These are phyloP conservation scores for Physaria fendleri DNA, from an alignment of 345 rosid genomes.

Conservation along the genomic window DNA sequence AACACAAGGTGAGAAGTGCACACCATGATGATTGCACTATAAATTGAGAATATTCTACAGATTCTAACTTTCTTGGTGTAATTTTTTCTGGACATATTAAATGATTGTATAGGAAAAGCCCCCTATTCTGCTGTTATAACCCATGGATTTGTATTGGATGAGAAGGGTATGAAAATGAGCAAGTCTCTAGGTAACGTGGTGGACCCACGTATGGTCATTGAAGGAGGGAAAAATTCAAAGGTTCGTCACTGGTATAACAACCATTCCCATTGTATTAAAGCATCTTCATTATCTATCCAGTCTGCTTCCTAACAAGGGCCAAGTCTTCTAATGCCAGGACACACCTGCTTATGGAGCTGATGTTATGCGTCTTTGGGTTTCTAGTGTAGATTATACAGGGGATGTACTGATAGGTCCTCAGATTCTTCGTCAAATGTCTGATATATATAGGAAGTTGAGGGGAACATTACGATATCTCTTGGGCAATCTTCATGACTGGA, in stretches of 20 bases:
- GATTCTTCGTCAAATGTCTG: conserved; percentile 84
- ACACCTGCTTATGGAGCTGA: conserved; percentile 95
- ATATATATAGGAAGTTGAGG: conserved; percentile 81
- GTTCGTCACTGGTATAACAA: conserved; percentile 32
- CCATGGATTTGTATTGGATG: conserved; percentile 97
- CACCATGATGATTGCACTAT: not conserved
- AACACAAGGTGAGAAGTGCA: conserved; percentile 52
- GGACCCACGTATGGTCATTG: conserved; percentile 72
- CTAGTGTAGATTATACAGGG: conserved; percentile 88
- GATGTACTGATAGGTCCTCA: conserved; percentile 87
- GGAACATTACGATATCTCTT: conserved; percentile 88
- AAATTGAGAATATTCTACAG: not conserved
- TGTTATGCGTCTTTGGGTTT: conserved; percentile 94
- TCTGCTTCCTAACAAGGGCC: conserved; percentile 12
- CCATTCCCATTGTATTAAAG: not conserved
- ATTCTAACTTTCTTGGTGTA: conserved; percentile 15
- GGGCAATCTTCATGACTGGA: conserved; percentile 96
- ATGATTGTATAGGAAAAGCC: conserved; percentile 56
- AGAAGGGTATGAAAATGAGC: conserved; percentile 96
- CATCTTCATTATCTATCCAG: not conserved
- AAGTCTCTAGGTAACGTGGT: conserved; percentile 92
- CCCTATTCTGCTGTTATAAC: conserved; percentile 80
- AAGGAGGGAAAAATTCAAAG: conserved; percentile 80
- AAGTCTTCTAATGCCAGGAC: conserved; percentile 49
- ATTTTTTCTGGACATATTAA: conserved; percentile 12